Evolutionary conservation across 805 yeast species (phyloP).

Genomic region (Priceomyces haplophilus): DNA sequence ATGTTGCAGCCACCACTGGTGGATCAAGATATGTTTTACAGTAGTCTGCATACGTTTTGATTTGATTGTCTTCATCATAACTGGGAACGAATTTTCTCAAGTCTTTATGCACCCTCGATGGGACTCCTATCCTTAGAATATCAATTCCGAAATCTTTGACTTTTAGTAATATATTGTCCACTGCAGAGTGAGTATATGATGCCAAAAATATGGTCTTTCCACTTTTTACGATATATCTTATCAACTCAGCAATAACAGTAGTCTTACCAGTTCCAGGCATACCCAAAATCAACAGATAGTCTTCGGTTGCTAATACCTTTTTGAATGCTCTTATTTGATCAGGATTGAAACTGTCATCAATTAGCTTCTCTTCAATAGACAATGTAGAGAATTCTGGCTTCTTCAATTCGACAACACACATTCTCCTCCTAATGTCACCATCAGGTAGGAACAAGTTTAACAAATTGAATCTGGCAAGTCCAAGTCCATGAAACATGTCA

Average conservation of each 20-base stretch:
- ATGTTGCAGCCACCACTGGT: conserved; percentile 83
- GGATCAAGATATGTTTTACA: conserved; percentile 49
- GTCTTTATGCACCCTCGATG: conserved; percentile 58
- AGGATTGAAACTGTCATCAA: conserved; percentile 45
- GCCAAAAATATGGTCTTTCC: conserved; percentile 73
- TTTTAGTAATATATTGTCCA: conserved; percentile 84
- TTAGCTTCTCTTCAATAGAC: conserved; percentile 16
- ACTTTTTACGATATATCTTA: conserved; percentile 54
- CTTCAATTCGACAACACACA: conserved; percentile 51
- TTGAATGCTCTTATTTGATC: conserved; percentile 74
- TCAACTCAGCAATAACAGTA: conserved; percentile 74
- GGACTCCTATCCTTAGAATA: conserved; percentile 67
- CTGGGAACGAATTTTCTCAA: conserved; percentile 53
- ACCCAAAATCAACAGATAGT: conserved; percentile 80
- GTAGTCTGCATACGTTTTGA: conserved; percentile 46
- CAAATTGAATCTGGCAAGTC: conserved; percentile 72
- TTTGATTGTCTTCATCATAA: conserved; percentile 25
- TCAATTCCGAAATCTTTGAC: conserved; percentile 36
- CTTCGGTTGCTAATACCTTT: conserved; percentile 60
- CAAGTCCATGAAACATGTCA: conserved; percentile 70
- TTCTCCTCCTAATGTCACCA: conserved; percentile 46
- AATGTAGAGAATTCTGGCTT: conserved; percentile 42
- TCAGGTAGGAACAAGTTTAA: conserved; percentile 58
- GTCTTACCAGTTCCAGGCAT: conserved; percentile 93
- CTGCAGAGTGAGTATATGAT: conserved; percentile 93